phyloP scores from a whole-genome alignment of 2,329 filamentous ascomycete species.

The Trichophyton simii region DNA sequence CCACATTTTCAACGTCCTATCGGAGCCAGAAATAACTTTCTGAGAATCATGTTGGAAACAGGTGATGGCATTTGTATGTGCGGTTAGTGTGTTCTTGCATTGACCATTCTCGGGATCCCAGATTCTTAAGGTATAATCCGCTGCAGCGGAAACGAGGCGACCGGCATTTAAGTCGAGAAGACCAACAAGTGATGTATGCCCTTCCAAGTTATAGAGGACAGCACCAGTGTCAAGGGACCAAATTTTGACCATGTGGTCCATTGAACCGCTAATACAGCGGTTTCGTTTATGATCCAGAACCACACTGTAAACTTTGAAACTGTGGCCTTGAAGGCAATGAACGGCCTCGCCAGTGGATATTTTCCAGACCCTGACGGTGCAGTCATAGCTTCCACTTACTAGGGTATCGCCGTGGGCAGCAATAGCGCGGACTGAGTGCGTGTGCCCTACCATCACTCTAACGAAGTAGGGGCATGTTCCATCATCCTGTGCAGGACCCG shows the following conservation, averaged over 20 bases:
- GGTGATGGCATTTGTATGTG: conserved; percentile 93
- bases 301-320: conserved; percentile 92
- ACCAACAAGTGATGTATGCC: conserved; percentile 83
- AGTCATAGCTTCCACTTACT: conserved; percentile 96
- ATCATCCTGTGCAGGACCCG: conserved; percentile 56
- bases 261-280: conserved; percentile 92
- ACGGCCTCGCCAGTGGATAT: conserved; percentile 87
- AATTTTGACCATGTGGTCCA: conserved; percentile 96
- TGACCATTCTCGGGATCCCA: conserved; percentile 92
- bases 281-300: conserved; percentile 85
- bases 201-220: conserved; percentile 80
- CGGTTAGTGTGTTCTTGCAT: conserved; percentile 79
- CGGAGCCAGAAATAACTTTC: conserved; percentile 92
- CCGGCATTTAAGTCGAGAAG: conserved; percentile 81
- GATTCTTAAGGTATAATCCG: conserved; percentile 86
- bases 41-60: conserved; percentile 96
- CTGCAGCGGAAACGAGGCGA: conserved; percentile 83
- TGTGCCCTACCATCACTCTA: conserved; percentile 71
- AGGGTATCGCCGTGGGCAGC: conserved; percentile 88
- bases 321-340: conserved; percentile 74
- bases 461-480: conserved; percentile 91
- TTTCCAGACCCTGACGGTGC: conserved; percentile 88
- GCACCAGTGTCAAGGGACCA: conserved; percentile 85
- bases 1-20: conserved; percentile 98
- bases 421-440: conserved; percentile 89